Evolutionary conservation across 805 yeast species (phyloP).

Genomic region (Saccharomycopsis amapae): DNA sequence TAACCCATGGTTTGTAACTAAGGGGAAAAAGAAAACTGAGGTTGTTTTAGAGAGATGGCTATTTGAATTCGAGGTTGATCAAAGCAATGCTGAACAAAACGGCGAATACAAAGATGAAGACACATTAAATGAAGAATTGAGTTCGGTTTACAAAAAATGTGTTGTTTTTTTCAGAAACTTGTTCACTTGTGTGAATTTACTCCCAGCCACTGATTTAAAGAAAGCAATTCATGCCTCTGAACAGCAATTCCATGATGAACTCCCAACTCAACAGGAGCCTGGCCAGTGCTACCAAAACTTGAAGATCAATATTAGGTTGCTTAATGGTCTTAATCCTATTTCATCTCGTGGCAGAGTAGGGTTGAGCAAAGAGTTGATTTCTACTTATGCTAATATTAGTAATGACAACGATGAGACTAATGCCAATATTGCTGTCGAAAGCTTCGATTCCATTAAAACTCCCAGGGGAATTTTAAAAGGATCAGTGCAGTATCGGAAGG

Average conservation of each 20-base stretch:
- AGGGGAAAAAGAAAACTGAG: constrained; percentile 62
- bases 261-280: no score
- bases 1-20: constrained; percentile 49
- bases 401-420: constrained; percentile 31
- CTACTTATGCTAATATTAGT: constrained; percentile 28
- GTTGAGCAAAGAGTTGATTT: constrained; percentile 57
- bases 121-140: constrained; percentile 41
- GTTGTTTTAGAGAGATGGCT: constrained; percentile 95
- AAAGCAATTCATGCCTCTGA: constrained; percentile 1
- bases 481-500: constrained; percentile 72
- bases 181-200: constrained; percentile 53
- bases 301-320: constrained; percentile 49
- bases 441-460: constrained; percentile 65
- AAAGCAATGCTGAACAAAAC: background rate
- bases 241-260: background rate
- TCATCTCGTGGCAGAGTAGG: constrained; percentile 82
- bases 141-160: constrained; percentile 65
- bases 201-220: constrained; percentile 51
- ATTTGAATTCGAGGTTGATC: constrained; percentile 49
- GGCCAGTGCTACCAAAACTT: constrained; percentile 27
- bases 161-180: constrained; percentile 68
- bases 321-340: constrained; percentile 76
- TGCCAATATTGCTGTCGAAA: constrained; percentile 53
- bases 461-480: constrained; percentile 66
- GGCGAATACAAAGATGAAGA: constrained; percentile 24